These are phyloP conservation scores for Eucalyptus pumila DNA, from an alignment of 345 rosid genomes.

Conservation along the genomic window DNA sequence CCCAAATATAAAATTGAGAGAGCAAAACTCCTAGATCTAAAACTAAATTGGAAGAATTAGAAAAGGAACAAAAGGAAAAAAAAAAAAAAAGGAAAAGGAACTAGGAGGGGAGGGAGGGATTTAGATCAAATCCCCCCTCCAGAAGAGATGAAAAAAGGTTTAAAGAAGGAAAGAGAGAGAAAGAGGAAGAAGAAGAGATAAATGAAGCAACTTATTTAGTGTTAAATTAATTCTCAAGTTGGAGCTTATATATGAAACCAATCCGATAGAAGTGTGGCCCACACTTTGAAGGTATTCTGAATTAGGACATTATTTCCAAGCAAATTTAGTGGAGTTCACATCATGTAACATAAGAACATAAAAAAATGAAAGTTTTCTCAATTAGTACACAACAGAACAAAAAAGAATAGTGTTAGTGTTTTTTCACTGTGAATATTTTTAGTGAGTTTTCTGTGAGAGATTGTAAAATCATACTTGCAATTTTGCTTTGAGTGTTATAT, in stretches of 20 bases:
- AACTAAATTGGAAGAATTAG: too few relatives aligned
- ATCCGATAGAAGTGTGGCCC: background rate
- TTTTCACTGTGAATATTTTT: background rate
- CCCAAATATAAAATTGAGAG: too few relatives aligned
- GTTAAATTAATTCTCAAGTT: background rate
- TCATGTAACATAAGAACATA: background rate
- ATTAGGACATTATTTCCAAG: background rate
- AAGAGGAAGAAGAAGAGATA: too few relatives aligned
- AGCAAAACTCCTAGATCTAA: too few relatives aligned
- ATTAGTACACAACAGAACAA: background rate
- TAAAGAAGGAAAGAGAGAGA: too few relatives aligned
- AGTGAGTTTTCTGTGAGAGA: background rate
- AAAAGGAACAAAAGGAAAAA: too few relatives aligned
- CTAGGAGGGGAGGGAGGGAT: too few relatives aligned
- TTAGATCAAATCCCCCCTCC: too few relatives aligned
- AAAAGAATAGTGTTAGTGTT: background rate
- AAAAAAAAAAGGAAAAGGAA: too few relatives aligned
- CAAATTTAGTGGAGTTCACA: background rate
- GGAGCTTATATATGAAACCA: background rate
- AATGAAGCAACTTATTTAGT: background rate
- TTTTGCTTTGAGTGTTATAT: background rate
- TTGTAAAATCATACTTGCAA: background rate
- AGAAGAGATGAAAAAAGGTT: too few relatives aligned
- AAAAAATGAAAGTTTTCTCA: background rate
- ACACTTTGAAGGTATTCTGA: background rate